A percentile compares a stretch with the other conserved stretches of the same genome.
These are phyloP conservation scores for Cryptococcus wingfieldii DNA, from an alignment of 1,284 basidiomycete genomes.

Conservation along the genomic window DNA sequence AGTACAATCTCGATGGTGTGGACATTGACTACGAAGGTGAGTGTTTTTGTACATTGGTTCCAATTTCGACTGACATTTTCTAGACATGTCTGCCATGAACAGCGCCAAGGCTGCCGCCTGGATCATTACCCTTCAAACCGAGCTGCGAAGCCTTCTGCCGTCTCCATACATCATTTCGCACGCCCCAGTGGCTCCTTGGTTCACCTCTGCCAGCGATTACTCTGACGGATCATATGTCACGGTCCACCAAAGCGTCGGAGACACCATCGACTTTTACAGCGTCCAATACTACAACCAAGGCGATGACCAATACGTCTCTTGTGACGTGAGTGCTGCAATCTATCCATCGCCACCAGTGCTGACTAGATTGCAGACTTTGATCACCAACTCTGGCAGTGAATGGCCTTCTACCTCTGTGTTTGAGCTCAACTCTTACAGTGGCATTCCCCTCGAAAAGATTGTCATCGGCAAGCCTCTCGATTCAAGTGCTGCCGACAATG, in stretches of 20 bases:
- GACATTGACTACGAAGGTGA: constrained; percentile 53
- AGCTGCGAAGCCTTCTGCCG: constrained; percentile 39
- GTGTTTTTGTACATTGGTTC: constrained; percentile 6
- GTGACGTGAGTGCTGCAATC: constrained; percentile 16
- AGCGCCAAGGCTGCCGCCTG: constrained; percentile 33
- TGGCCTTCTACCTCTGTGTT: constrained; percentile 42
- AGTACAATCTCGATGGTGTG: constrained; percentile 53
- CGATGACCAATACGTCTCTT: constrained; percentile 27
- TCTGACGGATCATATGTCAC: constrained; percentile 39
- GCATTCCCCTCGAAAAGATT: constrained; percentile 43
- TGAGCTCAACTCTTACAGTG: constrained; percentile 39
- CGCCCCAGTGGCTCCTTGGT: constrained; percentile 46
- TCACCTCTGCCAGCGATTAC: constrained; percentile 34
- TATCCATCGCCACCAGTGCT: not conserved
- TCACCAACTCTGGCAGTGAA: constrained; percentile 25
- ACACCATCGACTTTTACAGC: constrained; percentile 43
- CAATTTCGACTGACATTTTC: not conserved
- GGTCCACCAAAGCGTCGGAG: constrained; percentile 36
- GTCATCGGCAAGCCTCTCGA: constrained; percentile 47
- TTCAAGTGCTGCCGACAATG: constrained; percentile 25
- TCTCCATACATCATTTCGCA: constrained; percentile 45
- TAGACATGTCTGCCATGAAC: constrained; percentile 39
- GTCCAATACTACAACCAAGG: constrained; percentile 51
- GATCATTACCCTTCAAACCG: constrained; percentile 45
- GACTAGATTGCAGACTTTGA: constrained; percentile 21